Evolutionary conservation across 2,329 filamentous ascomycete genomes (phyloP).

Genomic region (Phaeosphaeriaceae sp.): DNA sequence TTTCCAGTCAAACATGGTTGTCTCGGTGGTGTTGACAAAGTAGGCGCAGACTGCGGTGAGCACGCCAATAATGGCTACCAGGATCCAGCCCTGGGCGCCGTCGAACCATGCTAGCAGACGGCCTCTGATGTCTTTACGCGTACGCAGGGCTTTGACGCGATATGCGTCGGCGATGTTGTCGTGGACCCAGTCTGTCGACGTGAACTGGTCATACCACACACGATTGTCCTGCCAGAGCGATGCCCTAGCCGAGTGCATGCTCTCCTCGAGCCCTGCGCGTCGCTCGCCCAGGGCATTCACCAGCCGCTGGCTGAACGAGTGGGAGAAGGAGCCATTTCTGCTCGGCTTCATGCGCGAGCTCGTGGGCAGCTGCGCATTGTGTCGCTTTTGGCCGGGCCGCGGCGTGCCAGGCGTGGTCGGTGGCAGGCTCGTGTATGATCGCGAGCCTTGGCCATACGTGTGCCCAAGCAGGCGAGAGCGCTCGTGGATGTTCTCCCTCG

Average conservation of each 20-base stretch:
- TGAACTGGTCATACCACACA: slow-evolving; percentile 99
- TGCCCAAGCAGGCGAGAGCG: slow-evolving; percentile 56
- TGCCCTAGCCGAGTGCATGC: slow-evolving; percentile 68
- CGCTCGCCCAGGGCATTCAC: slow-evolving; percentile 63
- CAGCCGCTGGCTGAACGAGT: slow-evolving; percentile 56
- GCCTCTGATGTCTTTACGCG: slow-evolving; percentile 84
- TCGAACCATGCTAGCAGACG: slow-evolving; percentile 79
- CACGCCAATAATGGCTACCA: slow-evolving; percentile 88
- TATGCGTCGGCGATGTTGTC: slow-evolving; percentile 95
- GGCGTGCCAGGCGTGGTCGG: slow-evolving; percentile 51
- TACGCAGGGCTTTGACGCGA: slow-evolving; percentile 81
- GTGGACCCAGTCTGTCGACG: slow-evolving; percentile 97
- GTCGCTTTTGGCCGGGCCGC: slow-evolving; percentile 46
- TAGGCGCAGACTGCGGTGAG: slow-evolving; percentile 87
- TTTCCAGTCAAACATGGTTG: slow-evolving; percentile 87
- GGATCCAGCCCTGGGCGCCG: slow-evolving; percentile 89
- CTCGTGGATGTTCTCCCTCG: slow-evolving; percentile 52
- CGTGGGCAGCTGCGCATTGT: slow-evolving; percentile 44
- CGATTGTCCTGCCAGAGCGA: slow-evolving; percentile 80
- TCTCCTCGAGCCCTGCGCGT: slow-evolving; percentile 60
- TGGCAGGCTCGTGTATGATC: slow-evolving; percentile 54
- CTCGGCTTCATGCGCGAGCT: slow-evolving; percentile 42
- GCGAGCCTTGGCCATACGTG: slow-evolving; percentile 36
- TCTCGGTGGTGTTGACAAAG: slow-evolving; percentile 85
- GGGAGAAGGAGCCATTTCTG: slow-evolving; percentile 42